phyloP scores from a whole-genome alignment of 2,329 filamentous ascomycete species.

The Colletotrichum lindemuthianum region DNA sequence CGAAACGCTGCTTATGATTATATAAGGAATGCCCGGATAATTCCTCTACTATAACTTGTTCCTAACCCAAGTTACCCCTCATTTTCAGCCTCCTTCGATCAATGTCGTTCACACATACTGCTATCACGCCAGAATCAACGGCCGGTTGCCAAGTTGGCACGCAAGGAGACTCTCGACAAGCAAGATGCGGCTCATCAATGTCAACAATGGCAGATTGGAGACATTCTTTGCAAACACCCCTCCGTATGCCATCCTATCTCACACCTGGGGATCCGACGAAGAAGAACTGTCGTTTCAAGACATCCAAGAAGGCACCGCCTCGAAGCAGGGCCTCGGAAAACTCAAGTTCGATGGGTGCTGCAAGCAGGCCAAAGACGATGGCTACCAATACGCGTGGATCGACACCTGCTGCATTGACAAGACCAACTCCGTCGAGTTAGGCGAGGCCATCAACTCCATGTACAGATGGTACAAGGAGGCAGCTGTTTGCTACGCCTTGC shows the following conservation, averaged over 20 bases:
- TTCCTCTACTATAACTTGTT: too few relatives aligned
- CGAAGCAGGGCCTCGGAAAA: slow-evolving; percentile 15
- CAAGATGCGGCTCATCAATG: slow-evolving; percentile 5
- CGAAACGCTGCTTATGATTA: too few relatives aligned
- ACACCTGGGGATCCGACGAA: slow-evolving; percentile 40
- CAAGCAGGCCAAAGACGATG: slow-evolving; percentile 20
- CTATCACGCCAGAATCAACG: too few relatives aligned
- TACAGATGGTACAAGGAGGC: slow-evolving; percentile 36
- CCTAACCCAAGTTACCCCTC: too few relatives aligned
- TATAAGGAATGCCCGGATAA: too few relatives aligned
- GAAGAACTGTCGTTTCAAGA: slow-evolving; percentile 38
- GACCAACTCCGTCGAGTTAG: slow-evolving; percentile 36
- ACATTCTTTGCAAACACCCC: not conserved
- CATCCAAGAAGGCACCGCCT: not conserved
- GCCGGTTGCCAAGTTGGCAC: too few relatives aligned
- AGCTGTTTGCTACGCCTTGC: slow-evolving; percentile 37
- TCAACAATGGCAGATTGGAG: not conserved
- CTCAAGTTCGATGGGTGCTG: slow-evolving; percentile 36
- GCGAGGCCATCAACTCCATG: slow-evolving; percentile 39
- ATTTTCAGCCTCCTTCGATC: too few relatives aligned
- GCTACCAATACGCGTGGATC: slow-evolving; percentile 38
- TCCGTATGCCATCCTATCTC: slow-evolving; percentile 42
- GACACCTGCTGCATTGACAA: slow-evolving; percentile 43
- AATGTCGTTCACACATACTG: too few relatives aligned
- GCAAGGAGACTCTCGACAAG: too few relatives aligned